Evolutionary conservation across 441 rosid species (phyloP).

Genomic region (Arabidopsis lyrata): DNA sequence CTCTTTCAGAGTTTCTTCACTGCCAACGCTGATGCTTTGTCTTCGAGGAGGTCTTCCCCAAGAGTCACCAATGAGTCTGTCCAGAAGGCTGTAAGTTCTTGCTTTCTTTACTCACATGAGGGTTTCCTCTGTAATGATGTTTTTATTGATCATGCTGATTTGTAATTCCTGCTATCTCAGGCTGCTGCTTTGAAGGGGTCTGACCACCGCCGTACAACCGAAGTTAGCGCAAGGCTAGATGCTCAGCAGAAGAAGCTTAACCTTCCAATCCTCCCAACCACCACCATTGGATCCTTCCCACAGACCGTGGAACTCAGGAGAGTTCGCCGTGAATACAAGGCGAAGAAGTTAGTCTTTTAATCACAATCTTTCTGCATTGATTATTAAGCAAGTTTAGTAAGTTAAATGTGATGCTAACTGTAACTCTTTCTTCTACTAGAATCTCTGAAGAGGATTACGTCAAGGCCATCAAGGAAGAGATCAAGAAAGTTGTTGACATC

Average conservation of each 20-base stretch:
- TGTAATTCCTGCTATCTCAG: conserved; percentile 51
- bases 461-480: conserved; percentile 88
- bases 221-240: conserved; percentile 88
- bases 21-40: conserved; percentile 81
- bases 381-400: not conserved
- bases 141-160: conserved; percentile 10
- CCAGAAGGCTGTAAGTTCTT: conserved; percentile 86
- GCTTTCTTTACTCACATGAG: conserved; percentile 21
- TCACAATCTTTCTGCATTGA: not conserved
- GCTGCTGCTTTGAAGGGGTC: conserved; percentile 94
- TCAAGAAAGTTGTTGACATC: conserved; percentile 83
- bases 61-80: conserved; percentile 92
- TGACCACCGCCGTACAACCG: conserved; percentile 88
- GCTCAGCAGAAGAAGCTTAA: conserved; percentile 97
- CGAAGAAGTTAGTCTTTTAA: conserved; percentile 77
- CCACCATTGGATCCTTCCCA: conserved; percentile 98
- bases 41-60: conserved; percentile 92
- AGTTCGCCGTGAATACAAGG: conserved; percentile 97
- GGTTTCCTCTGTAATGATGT: not conserved
- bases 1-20: conserved; percentile 70
- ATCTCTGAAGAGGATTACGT: conserved; percentile 84
- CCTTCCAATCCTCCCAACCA: conserved; percentile 95
- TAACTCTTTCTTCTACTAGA: conserved; percentile 46
- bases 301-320: conserved; percentile 93
- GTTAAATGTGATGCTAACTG: conserved; percentile 34